Evolutionary conservation across 73 alveolate species (phyloP), one percentile per base, ranked within the genome.

Genomic region (Paramecium caudatum): DNA sequence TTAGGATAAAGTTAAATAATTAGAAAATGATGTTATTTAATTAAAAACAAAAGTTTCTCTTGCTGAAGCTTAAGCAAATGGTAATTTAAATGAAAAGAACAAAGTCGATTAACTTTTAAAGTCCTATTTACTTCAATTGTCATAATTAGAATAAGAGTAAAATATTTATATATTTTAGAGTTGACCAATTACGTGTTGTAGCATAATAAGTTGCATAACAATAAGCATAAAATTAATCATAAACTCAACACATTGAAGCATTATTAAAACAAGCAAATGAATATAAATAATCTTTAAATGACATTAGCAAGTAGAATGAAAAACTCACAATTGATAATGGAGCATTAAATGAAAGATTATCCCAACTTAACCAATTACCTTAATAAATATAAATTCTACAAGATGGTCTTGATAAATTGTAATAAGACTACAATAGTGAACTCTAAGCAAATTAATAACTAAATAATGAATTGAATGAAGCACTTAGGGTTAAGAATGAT

Each of bases 401-500:
- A 15, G 87, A 70, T 12, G 63, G 63, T 19, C 6, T 70, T 0
- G 5, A 33, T 33, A 70, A 43, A 36, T 12, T 70, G 0, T 17
- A 70, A 36, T 36, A 70, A 43, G 87, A 70, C 39, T 36, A 36
- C 17, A 39, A 70, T 7, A 70, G 39, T 25, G 41, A 70, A 70
- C 25, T 70, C 3, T 27, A 36, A 43, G 46, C 37, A 3, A 70
- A 36, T 39, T 61, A 70, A 39, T n/a, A 25, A 19, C 8, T 70
- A 70, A 70, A 36, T 37, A 70, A 70, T 15, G 19, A 70, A 39
- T 70, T 39, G 61, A 70, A 70, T 39, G 87, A 70, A 19, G 87
- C 63, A 0, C 39, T 39, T n/a, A 70, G 21, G 15, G 63, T 70
- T 5, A 70, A 70, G 63, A 70, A 36, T 37, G 87, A 70, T 70